Evolutionary conservation across 176 grass and related monocot species (phyloP).

Genomic region (Carex cristatella): DNA sequence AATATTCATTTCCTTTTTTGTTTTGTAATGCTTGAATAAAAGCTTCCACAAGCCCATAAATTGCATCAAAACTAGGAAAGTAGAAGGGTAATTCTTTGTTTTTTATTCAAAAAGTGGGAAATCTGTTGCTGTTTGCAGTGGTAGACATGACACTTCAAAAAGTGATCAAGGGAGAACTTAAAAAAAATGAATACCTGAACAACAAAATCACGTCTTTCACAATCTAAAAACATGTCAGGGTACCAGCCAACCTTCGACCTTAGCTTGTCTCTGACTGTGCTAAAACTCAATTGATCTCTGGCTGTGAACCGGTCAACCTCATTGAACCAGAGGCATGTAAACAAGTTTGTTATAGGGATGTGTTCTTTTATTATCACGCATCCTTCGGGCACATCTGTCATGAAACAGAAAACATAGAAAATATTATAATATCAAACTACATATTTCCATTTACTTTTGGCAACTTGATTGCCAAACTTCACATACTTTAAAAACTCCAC

Average conservation of each 20-base stretch:
- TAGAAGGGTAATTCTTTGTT: neutral
- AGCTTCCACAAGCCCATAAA: neutral
- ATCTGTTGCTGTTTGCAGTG: neutral
- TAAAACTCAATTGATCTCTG: conserved; percentile 95
- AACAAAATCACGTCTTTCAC: conserved; percentile 91
- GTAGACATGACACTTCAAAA: neutral
- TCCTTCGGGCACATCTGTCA: conserved; percentile 92
- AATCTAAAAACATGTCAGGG: conserved; percentile 93
- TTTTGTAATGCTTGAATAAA: neutral
- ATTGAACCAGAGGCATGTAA: conserved; percentile 97
- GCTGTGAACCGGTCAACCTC: conserved; percentile 89
- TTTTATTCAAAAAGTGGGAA: neutral
- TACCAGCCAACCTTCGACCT: conserved; percentile 64
- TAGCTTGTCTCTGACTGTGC: conserved; percentile 91
- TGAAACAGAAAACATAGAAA: neutral
- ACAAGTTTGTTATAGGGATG: conserved; percentile 77
- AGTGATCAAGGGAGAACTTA: neutral
- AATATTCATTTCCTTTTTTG: neutral
- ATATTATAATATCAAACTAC: neutral
- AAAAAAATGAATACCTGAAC: conserved; percentile 59
- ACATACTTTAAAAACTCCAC: neutral
- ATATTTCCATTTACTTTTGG: neutral
- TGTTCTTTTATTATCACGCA: conserved; percentile 95
- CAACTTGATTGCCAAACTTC: neutral
- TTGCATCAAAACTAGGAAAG: neutral